Evolutionary conservation across 1,284 basidiomycete species (phyloP).

Genomic region (Sporisorium iseilematis-ciliati): DNA sequence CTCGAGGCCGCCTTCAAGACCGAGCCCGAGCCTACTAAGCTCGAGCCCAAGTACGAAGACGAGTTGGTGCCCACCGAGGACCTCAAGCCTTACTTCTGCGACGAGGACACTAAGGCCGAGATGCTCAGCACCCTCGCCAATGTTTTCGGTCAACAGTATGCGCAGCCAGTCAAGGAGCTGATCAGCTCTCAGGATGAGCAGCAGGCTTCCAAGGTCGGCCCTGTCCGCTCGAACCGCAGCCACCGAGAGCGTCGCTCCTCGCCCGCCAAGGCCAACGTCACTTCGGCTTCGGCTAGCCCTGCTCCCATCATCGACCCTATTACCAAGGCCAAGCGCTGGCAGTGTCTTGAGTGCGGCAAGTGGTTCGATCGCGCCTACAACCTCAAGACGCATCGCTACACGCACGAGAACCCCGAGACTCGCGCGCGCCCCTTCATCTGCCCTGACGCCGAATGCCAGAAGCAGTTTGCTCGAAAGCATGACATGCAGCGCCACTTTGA

Average conservation of each 20-base stretch:
- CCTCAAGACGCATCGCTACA: conserved; percentile 59
- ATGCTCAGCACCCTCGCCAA: conserved; percentile 37
- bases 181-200: conserved; percentile 13
- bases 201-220: conserved; percentile 30
- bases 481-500: conserved; percentile 59
- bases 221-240: conserved; percentile 24
- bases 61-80: conserved; percentile 25
- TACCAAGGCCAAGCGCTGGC: conserved; percentile 54
- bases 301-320: conserved; percentile 35
- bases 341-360: conserved; percentile 58
- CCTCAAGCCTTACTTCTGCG: conserved; percentile 40
- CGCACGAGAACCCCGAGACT: conserved; percentile 51
- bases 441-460: conserved; percentile 48
- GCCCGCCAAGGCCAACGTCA: conserved; percentile 19
- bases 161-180: conserved; percentile 22
- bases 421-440: conserved; percentile 58
- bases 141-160: conserved; percentile 20
- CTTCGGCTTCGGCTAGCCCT: conserved; percentile 20
- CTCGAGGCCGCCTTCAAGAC: conserved; percentile 42
- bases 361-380: conserved; percentile 63
- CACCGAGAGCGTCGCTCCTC: conserved; percentile 37
- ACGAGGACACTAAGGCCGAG: conserved; percentile 25
- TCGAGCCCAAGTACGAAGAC: conserved; percentile 25
- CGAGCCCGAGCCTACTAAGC: conserved; percentile 15
- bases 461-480: conserved; percentile 62